Conservation (phyloP, 2,329 filamentous ascomycete species). For the Chalaropsis ovoidea region DNA sequence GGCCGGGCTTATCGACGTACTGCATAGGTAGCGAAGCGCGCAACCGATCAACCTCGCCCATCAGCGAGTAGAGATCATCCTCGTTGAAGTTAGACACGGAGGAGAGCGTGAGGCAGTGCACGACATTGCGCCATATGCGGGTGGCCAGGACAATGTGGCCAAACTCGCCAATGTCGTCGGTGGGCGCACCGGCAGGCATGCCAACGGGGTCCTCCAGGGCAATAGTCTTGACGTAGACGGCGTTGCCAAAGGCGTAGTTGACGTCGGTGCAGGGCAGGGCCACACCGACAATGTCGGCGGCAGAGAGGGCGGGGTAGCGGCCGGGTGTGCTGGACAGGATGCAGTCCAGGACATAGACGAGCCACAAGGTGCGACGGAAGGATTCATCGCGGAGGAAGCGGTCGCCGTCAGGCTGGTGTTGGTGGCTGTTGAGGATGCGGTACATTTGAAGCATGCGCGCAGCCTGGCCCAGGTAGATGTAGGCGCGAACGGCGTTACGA, state of each 20-base stretch:
- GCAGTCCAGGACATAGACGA: slow-evolving; percentile 54
- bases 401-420: slow-evolving; percentile 43
- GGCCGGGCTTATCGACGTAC: slow-evolving; percentile 50
- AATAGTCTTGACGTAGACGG: slow-evolving; percentile 49
- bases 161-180: slow-evolving; percentile 50
- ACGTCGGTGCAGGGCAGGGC: slow-evolving; percentile 51
- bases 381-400: slow-evolving; percentile 53
- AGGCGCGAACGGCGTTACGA: slow-evolving; percentile 51
- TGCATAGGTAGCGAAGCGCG: slow-evolving; percentile 48
- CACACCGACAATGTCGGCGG: slow-evolving; percentile 46
- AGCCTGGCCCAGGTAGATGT: slow-evolving; percentile 53
- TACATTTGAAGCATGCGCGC: slow-evolving; percentile 57
- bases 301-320: slow-evolving; percentile 46
- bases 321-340: slow-evolving; percentile 53
- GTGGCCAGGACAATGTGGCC: slow-evolving; percentile 52
- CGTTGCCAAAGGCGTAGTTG: slow-evolving; percentile 53
- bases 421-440: slow-evolving; percentile 48
- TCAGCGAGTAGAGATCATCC: slow-evolving; percentile 42
- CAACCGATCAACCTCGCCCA: slow-evolving; percentile 46
- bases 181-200: slow-evolving; percentile 33
- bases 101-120: slow-evolving; percentile 50
- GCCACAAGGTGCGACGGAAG: slow-evolving; percentile 51
- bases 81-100: slow-evolving; percentile 45
- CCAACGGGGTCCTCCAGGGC: slow-evolving; percentile 35
- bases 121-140: slow-evolving; percentile 52